Conservation (phyloP, 2,329 filamentous ascomycete genomes). For the Rutstroemia sp. region DNA sequence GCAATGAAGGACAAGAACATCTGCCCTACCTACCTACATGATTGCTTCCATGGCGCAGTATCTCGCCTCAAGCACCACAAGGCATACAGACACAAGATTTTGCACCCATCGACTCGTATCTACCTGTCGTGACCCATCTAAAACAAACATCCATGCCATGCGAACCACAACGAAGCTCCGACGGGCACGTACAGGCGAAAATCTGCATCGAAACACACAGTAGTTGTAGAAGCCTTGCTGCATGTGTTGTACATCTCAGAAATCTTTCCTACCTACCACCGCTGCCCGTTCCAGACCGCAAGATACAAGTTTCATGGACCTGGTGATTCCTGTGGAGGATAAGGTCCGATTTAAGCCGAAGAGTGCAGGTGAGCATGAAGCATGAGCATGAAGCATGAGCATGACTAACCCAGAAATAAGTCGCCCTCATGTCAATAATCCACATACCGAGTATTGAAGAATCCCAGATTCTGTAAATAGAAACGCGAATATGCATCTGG, state of each 20-base stretch:
- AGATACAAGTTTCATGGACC: neutral
- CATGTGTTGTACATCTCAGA: neutral
- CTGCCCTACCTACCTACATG: too few relatives aligned
- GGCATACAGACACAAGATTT: neutral
- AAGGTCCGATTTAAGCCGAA: neutral
- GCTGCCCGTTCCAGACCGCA: neutral
- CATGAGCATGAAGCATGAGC: too few relatives aligned
- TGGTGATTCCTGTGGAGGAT: too few relatives aligned
- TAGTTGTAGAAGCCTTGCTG: neutral
- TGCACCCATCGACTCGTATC: neutral
- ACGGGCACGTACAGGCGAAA: neutral
- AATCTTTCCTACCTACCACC: neutral
- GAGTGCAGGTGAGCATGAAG: too few relatives aligned
- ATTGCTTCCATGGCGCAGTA: neutral
- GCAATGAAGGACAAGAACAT: too few relatives aligned
- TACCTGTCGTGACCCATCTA: neutral
- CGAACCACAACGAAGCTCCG: neutral
- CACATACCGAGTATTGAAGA: too few relatives aligned
- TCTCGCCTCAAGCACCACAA: neutral
- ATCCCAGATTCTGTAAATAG: neutral
- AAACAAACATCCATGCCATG: neutral
- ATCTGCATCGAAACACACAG: neutral
- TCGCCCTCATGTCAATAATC: too few relatives aligned
- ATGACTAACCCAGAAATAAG: too few relatives aligned
- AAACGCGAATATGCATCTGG: neutral